Percentiles rank a stretch among this genome's conserved stretches.
Conservation (phyloP, 139 green algal genomes). For the Tetradesmus lagerheimii region DNA sequence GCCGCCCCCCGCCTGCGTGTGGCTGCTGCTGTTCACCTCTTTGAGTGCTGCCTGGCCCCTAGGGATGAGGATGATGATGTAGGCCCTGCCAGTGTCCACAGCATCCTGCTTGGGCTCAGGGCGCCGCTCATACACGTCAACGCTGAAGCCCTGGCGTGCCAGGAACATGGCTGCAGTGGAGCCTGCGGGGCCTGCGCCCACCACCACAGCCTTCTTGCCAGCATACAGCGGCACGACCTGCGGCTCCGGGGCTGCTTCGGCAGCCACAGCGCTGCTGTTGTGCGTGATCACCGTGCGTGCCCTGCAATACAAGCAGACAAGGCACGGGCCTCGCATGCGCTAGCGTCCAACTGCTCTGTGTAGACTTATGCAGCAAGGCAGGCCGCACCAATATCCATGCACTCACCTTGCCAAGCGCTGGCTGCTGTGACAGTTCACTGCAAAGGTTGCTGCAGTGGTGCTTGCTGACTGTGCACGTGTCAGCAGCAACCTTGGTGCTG, state of each 20-base stretch:
- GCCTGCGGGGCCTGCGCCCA: constrained; percentile 62
- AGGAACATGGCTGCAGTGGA: constrained; percentile 66
- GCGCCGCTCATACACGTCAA: constrained; percentile 73
- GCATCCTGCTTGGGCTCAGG: constrained; percentile 61
- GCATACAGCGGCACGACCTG: constrained; percentile 47
- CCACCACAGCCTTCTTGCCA: constrained; percentile 60
- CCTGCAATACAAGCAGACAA: not conserved
- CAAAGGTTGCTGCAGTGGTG: not conserved
- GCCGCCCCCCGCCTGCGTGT: not conserved
- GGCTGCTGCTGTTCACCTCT: constrained; percentile 47
- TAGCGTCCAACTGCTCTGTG: too few relatives aligned
- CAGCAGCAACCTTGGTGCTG: not conserved
- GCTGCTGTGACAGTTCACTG: not conserved
- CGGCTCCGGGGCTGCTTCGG: not conserved
- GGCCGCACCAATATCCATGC: not conserved
- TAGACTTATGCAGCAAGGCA: too few relatives aligned
- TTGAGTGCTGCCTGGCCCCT: constrained; percentile 62
- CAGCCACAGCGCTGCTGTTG: not conserved
- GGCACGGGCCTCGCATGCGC: too few relatives aligned
- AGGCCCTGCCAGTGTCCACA: constrained; percentile 62
- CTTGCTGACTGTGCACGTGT: not conserved
- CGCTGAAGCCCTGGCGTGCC: constrained; percentile 60
- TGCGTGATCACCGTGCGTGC: not conserved
- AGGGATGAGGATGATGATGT: constrained; percentile 73
- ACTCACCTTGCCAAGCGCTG: not conserved